Base-by-base conservation (phyloP, 345 rosid species). In the Theobroma cacao region DNA sequence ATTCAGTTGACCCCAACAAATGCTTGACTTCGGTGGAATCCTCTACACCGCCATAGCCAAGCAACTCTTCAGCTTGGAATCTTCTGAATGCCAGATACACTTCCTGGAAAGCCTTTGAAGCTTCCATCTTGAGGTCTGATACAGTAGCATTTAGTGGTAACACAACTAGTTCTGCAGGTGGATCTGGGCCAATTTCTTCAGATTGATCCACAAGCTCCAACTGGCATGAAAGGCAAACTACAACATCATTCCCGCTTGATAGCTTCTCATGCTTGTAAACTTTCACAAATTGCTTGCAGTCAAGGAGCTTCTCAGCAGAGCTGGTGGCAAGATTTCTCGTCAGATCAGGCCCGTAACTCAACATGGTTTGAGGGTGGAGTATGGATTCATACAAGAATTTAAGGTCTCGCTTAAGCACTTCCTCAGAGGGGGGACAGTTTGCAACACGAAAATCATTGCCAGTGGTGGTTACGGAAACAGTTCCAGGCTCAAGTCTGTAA, bases 261-360 rank as follows among this genome's bases (percentile, higher is more conserved):
- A 47, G 45, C 71, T 58, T 80, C 24, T 84, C 89, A 30, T 72
- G 81, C 40, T 75, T 73, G 75, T 90, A 91, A 67, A 86, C 87
- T 75, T 90, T 91, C 78, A 90, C 56, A 76, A 91, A 91, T 79
- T 90, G 91, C 88, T 91, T 91, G 90, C 95, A 90, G 78, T 91
- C 95, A 7, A 91, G 88, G n/a, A 91, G 85, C 75, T 85, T 91
- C 53, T 78, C 81, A 11, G 91, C 92, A 55, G 91, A 85, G 40
- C 76, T 83, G 31, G 74, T 69, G 7, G 78, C 78, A 59, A 71
- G 71, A 70, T 75, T 80, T 48, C 78, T 76, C 5, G 77, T 80
- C 36, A 74, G 28, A 28, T 85, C 88, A 59, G 77, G 76, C 75
- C 80, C 86, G 38, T 61, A 80, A 30, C 63, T 80, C 65, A 66